These are phyloP conservation scores for Paratinospora sagittata DNA, from an alignment of 164 flowering plant species.

Conservation along the genomic window DNA sequence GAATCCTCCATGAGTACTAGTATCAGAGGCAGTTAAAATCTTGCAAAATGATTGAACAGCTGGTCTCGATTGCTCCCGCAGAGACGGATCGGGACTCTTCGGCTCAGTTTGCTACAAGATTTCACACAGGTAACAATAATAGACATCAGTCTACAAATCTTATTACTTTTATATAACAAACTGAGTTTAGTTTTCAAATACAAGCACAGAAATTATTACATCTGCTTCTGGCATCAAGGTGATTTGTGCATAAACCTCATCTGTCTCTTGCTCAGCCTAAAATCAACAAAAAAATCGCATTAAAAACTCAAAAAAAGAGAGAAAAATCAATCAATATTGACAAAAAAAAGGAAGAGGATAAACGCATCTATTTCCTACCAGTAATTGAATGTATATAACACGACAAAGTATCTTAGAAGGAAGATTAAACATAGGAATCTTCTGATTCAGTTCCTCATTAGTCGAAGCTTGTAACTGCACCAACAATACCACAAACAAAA, in stretches of 20 bases:
- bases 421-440: slow-evolving; percentile 51
- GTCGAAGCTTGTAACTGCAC: slow-evolving; percentile 75
- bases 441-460: slow-evolving; percentile 65
- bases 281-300: not conserved
- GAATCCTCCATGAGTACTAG: slow-evolving; percentile 97
- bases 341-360: not conserved
- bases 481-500: slow-evolving; percentile 9
- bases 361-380: slow-evolving; percentile 6
- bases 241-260: slow-evolving; percentile 83
- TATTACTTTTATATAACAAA: not conserved
- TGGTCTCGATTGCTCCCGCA: slow-evolving; percentile 38
- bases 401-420: slow-evolving; percentile 73
- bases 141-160: not conserved
- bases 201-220: slow-evolving; percentile 32
- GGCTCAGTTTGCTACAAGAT: slow-evolving; percentile 57
- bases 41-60: slow-evolving; percentile 71
- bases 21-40: slow-evolving; percentile 88
- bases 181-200: not conserved
- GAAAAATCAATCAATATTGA: not conserved
- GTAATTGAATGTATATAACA: slow-evolving; percentile 42
- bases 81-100: slow-evolving; percentile 45
- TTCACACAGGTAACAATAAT: not conserved
- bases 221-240: slow-evolving; percentile 59
- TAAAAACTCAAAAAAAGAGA: slow-evolving; percentile 7
- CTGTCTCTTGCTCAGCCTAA: slow-evolving; percentile 82